Conservation (phyloP, 208 protist species). For the Leishmania tarentolae region DNA sequence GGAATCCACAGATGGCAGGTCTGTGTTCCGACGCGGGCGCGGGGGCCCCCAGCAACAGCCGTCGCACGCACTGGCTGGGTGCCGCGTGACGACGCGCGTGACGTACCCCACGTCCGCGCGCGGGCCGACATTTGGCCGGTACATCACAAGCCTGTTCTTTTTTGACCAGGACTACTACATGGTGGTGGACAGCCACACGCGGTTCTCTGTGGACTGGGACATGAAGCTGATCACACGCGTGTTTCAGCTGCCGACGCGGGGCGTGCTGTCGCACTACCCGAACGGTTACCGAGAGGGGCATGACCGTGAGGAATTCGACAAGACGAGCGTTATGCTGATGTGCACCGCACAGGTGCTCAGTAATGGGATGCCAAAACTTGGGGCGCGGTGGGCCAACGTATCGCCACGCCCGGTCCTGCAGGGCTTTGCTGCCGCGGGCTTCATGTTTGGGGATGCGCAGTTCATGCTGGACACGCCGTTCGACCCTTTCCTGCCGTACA, state of each 20-base stretch:
- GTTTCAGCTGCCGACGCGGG: conserved; percentile 62
- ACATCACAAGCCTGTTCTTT: conserved; percentile 79
- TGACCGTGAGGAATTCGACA: conserved; percentile 45
- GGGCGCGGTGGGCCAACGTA: conserved; percentile 42
- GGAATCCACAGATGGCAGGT: conserved; percentile 16
- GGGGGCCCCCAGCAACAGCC: conserved; percentile 47
- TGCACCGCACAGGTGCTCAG: conserved; percentile 62
- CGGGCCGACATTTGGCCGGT: conserved; percentile 83
- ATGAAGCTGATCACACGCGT: conserved; percentile 66
- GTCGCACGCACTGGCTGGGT: conserved; percentile 45
- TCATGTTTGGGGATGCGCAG: conserved; percentile 77
- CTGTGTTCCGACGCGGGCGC: conserved; percentile 24
- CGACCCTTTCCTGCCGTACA: conserved; percentile 91
- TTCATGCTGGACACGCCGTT: conserved; percentile 87
- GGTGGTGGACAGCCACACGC: conserved; percentile 86
- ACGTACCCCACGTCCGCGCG: conserved; percentile 40
- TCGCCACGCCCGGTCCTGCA: conserved; percentile 39
- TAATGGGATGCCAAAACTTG: conserved; percentile 76
- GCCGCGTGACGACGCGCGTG: conserved; percentile 60
- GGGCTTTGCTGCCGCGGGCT: conserved; percentile 73
- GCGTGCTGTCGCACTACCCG: conserved; percentile 83
- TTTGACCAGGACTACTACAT: conserved; percentile 88
- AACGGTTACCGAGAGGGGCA: conserved; percentile 68
- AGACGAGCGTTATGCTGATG: conserved; percentile 61
- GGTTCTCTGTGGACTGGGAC: conserved; percentile 78